Base-by-base conservation (phyloP, 805 yeast species). In the Hyphopichia homilentoma region DNA sequence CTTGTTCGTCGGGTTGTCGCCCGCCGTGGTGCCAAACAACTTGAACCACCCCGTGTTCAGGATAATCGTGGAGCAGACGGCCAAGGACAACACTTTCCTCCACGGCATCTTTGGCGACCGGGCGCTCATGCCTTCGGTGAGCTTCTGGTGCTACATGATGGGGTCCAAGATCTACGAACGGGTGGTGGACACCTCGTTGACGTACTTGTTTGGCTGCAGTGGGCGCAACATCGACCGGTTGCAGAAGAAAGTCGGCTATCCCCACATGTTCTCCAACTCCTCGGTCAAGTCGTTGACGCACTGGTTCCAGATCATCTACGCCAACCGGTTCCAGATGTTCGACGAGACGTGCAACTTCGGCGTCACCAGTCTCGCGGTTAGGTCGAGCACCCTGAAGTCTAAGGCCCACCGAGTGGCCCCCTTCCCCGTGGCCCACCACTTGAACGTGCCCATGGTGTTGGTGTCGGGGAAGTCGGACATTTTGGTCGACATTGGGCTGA, bases 241-340 rank as follows among this genome's bases (percentile, higher is more conserved):
- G n/a, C 62, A 57, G 28, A 55, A 51, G 35, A 34, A 33, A 20
- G 34, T 49, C 4, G 62, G 61, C 4, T 57, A 57, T 31, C 55
- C 54, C 7, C 61, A 54, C 27, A 50, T 57, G 57, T 57, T 50
- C 32, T 50, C 57, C 17, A 50, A 52, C 25, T 43, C 54, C 2
- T 50, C 57, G 4, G 61, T 55, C 16, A 57, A 55, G 32, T 45
- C 54, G 0, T 39, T 57, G 22, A 39, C 45, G 17, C 62, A 57
- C 36, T 57, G 62, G 62, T 57, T 57, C 35, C 62, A 57, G 33
- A 57, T 57, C 22, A 57, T 57, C 15, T 35, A 44, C 18, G 40
- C 54, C 15, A 48, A 45, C 36, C 36, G 59, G 25, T 57, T 57
- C 40, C 62, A 57, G 36, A 57, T 57, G 62, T 57, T 45, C 35